Evolutionary conservation across 441 rosid species (phyloP).

Genomic region (Theobroma grandiflorum): DNA sequence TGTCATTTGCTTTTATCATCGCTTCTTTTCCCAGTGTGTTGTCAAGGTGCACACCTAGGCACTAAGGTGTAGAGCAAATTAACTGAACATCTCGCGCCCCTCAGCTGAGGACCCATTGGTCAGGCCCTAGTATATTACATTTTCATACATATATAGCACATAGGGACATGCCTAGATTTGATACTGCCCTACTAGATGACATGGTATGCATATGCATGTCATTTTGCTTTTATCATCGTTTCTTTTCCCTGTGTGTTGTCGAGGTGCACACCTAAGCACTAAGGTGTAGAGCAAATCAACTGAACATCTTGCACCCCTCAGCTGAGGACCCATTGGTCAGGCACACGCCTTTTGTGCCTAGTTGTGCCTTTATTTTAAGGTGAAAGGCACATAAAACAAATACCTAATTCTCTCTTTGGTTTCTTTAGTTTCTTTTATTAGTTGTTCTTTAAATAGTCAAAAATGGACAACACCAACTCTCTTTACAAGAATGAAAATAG

Average conservation of each 20-base stretch:
- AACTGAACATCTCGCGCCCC: neutral
- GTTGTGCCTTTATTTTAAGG: neutral
- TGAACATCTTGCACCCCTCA: neutral
- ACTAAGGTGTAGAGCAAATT: neutral
- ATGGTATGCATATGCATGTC: too few species aligned
- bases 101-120: neutral
- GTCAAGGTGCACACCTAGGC: neutral
- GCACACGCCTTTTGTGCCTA: neutral
- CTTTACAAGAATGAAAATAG: constrained; percentile 8
- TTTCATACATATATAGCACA: too few species aligned
- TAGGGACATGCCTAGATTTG: too few species aligned
- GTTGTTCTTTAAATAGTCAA: neutral
- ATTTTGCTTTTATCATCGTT: too few species aligned
- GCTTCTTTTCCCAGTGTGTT: neutral
- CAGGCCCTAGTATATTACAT: neutral
- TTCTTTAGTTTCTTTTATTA: neutral
- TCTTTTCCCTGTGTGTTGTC: neutral
- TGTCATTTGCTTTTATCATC: neutral
- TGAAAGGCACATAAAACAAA: neutral
- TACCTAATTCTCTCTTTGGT: neutral
- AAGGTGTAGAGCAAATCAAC: neutral
- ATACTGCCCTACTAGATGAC: too few species aligned
- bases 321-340: neutral
- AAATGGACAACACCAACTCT: neutral
- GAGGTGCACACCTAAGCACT: neutral